Conservation (phyloP, 2,329 filamentous ascomycete species). For the Lecanicillium sp. region DNA sequence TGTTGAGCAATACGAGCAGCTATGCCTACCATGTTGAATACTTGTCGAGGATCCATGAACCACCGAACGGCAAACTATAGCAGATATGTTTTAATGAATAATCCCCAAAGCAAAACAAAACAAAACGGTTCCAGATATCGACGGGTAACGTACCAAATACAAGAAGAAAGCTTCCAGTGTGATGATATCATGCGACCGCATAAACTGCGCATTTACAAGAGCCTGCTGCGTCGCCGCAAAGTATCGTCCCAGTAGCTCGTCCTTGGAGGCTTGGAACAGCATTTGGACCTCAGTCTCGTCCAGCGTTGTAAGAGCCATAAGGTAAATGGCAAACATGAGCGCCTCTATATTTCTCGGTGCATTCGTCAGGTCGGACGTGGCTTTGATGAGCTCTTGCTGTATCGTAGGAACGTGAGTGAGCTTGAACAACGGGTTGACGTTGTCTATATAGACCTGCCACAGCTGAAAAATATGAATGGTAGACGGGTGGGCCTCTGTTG, state of each 20-base stretch:
- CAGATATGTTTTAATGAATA: slow-evolving; percentile 4
- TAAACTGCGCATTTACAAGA: slow-evolving; percentile 57
- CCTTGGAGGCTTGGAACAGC: slow-evolving; percentile 45
- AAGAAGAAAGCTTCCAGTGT: slow-evolving; percentile 60
- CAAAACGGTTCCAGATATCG: not conserved
- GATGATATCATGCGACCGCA: slow-evolving; percentile 56
- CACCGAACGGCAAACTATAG: slow-evolving; percentile 38
- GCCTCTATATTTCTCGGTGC: slow-evolving; percentile 52
- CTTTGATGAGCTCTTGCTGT: slow-evolving; percentile 56
- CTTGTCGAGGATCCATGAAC: slow-evolving; percentile 47
- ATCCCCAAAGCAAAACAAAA: not conserved
- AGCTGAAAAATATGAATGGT: slow-evolving; percentile 53
- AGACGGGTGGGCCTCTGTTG: slow-evolving; percentile 42
- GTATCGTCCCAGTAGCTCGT: slow-evolving; percentile 41
- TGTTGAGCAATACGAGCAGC: slow-evolving; percentile 60
- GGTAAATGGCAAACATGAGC: slow-evolving; percentile 59
- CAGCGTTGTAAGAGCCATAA: slow-evolving; percentile 50
- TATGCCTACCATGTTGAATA: slow-evolving; percentile 48
- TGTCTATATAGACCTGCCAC: slow-evolving; percentile 63
- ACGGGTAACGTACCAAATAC: slow-evolving; percentile 46
- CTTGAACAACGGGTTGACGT: slow-evolving; percentile 61
- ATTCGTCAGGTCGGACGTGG: slow-evolving; percentile 44
- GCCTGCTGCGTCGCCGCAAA: slow-evolving; percentile 54
- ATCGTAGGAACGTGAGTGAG: slow-evolving; percentile 59
- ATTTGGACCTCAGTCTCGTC: slow-evolving; percentile 45